Percentiles rank a stretch among this genome's conserved stretches.
These are phyloP conservation scores for Diplocarpon mali DNA, from an alignment of 2,329 filamentous ascomycete genomes.

Conservation along the genomic window DNA sequence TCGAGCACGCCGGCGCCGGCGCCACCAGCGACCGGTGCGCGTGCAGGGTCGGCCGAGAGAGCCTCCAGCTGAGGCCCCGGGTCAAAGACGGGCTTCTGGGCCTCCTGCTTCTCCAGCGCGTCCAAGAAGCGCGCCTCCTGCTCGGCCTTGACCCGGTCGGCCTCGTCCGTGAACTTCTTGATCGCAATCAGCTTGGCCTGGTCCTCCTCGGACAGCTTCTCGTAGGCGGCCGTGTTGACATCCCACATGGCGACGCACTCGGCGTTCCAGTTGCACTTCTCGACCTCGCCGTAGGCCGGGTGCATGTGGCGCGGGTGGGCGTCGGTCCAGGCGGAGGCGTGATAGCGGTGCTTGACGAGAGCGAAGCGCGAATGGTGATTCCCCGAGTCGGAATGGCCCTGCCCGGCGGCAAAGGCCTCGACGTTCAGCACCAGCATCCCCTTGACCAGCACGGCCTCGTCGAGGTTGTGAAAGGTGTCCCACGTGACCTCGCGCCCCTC, in stretches of 20 bases:
- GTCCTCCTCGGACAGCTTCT: slow-evolving; percentile 46
- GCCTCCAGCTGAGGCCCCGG: slow-evolving; percentile 1
- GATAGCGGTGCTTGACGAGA: slow-evolving; percentile 64
- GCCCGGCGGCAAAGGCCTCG: slow-evolving; percentile 61
- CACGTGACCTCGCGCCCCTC: slow-evolving; percentile 41
- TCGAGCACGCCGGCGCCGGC: neutral
- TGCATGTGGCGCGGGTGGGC: slow-evolving; percentile 56
- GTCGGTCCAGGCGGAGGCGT: slow-evolving; percentile 61
- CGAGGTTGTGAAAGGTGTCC: slow-evolving; percentile 54
- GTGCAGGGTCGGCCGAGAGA: neutral
- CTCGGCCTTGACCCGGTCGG: slow-evolving; percentile 1
- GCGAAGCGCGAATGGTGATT: slow-evolving; percentile 56
- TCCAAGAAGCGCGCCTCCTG: slow-evolving; percentile 3
- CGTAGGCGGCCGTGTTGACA: slow-evolving; percentile 48
- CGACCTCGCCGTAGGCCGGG: slow-evolving; percentile 58
- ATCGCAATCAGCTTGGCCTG: slow-evolving; percentile 34
- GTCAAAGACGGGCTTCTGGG: slow-evolving; percentile 2
- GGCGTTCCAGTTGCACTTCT: slow-evolving; percentile 57
- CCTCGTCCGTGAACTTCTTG: slow-evolving; percentile 13
- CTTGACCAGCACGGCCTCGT: slow-evolving; percentile 53
- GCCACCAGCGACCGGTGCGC: neutral
- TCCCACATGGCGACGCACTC: slow-evolving; percentile 58
- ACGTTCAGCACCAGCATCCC: slow-evolving; percentile 57
- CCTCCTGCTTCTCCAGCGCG: slow-evolving; percentile 5
- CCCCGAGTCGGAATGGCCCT: slow-evolving; percentile 62